Base-by-base conservation (phyloP, 805 yeast species). In the Ogataea trehalophila region DNA sequence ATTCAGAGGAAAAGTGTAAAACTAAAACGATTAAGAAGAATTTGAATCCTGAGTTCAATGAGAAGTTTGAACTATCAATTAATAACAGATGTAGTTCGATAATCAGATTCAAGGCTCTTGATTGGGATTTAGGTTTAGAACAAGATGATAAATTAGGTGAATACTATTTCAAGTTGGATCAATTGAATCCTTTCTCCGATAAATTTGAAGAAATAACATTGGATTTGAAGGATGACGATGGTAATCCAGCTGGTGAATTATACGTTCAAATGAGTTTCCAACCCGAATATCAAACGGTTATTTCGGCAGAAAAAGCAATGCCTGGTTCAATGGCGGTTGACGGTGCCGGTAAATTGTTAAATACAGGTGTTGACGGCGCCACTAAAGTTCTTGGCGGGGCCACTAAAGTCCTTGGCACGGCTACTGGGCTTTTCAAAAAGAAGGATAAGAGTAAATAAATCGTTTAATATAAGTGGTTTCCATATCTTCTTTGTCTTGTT, bases 101-200 rank as follows among this genome's bases (percentile, higher is more conserved):
- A 4, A 62, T 91, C 44, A 71, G 69, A 47, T 72, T 87, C 46
- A 77, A 74, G 47, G 79, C 87, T 15, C 75, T 62, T 60, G 99
- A 94, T 64, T 92, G 97, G 97, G 99, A 94, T 67, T 80, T 92
- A 54, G 96, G 96, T 55, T 82, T 88, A 41, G 89, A 83, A 49
- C 79, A 78, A 50, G 92, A 94, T 66, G 99, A 94, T 66, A 71
- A 74, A 53, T 73, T 94, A 46, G 96, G 98, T 47, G 72, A 70
- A 33, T 87, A 81, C 9, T 56, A 61, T 20, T 62, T 90, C 47
- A 75, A 78, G 11, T 68, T 92, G 48, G 64, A 77, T 0, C 78
- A 79, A 14, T 70, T 91, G 17, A 80, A 81, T 53, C 87, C 90
- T 4, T 72, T 75, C 45, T 59, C 67, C 6, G 70, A 71, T 29